These are phyloP conservation scores for Mycosphaerelloides madeirae DNA, from an alignment of 2,329 filamentous ascomycete species.

Conservation along the genomic window DNA sequence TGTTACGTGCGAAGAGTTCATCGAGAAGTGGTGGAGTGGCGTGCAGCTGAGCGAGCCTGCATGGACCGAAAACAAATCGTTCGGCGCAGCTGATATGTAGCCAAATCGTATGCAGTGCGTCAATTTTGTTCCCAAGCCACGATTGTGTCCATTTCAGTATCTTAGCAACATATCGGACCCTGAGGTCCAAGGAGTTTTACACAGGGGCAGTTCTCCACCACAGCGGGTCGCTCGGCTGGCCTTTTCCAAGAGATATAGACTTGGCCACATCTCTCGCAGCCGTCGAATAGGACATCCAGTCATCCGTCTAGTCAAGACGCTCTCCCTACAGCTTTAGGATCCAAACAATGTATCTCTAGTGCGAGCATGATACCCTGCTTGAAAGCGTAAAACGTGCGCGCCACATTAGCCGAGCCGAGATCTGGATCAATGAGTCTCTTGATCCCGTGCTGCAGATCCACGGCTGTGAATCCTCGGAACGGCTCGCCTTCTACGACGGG, in stretches of 20 bases:
- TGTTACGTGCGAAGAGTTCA: slow-evolving; percentile 21
- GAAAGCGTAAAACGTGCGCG: slow-evolving; percentile 23
- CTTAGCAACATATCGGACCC: slow-evolving; percentile 12
- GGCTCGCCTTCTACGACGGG: slow-evolving; percentile 22
- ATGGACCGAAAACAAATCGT: slow-evolving; percentile 21
- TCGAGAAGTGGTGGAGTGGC: slow-evolving; percentile 29
- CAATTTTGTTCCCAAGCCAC: background rate
- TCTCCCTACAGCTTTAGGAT: slow-evolving; percentile 13
- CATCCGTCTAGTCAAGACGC: slow-evolving; percentile 13
- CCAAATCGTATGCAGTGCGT: background rate
- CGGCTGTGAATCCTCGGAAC: slow-evolving; percentile 27
- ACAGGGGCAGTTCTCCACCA: slow-evolving; percentile 9
- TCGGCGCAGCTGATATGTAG: slow-evolving; percentile 11
- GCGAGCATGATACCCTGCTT: slow-evolving; percentile 25
- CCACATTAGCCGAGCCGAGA: slow-evolving; percentile 24
- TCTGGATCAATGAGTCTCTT: slow-evolving; percentile 23
- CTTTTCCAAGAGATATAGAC: slow-evolving; percentile 8
- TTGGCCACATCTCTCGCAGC: slow-evolving; percentile 7
- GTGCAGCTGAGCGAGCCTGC: slow-evolving; percentile 21
- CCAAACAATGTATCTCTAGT: slow-evolving; percentile 19
- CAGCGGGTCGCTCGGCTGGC: slow-evolving; percentile 2
- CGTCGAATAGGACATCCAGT: slow-evolving; percentile 12
- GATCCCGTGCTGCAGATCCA: slow-evolving; percentile 22
- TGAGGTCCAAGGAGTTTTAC: slow-evolving; percentile 5
- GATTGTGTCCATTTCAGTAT: no score